Evolutionary conservation across 768 basidiomycete genomes (phyloP), one percentile per base, ranked within the genome.

Genomic region (Trametes cinnabarina): DNA sequence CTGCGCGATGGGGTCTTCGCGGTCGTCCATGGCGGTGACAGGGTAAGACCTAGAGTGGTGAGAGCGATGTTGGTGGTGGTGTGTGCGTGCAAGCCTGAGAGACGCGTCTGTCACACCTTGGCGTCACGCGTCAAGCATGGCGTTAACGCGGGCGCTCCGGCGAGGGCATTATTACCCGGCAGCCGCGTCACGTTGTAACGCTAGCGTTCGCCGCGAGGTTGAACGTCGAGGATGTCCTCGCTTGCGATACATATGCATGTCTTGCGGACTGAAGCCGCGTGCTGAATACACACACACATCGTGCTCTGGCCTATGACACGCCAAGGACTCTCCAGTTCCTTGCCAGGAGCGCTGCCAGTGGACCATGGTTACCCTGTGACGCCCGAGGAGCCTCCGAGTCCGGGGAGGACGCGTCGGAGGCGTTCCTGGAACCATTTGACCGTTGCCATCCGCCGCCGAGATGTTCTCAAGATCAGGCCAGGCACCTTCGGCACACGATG

Each of bases 1-100:
- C 60, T 86, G 84, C 48, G 74, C 70, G 61, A 88, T 81, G 25
- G 89, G 88, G 74, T 92, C 88, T 49, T 82, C 77, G 65, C 62
- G 57, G 65, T 82, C 76, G 74, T 89, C 84, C 88, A 90, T 90
- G 49, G 37, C 43, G 32, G 26, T 11, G 20, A 23, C 34, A 20
- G 28, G 3, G 25, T 17, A 30, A 23, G 39, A 19, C 19, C 11
- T 17, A 35, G 53, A n/a, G 57, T 69, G 59, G 64, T 61, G 47
- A 51, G 42, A 20, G 12, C 25, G 65, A 39, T 52, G 42, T 35
- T 23, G 56, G 47, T 58, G 47, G 25, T 39, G 37, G 37, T 39
- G 37, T 50, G n/a, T 28, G n/a, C n/a, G 49, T 55, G 56, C 41
- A 30, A 56, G 63, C 54, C 30, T 32, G 30, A 32, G 30, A 32